phyloP scores from a whole-genome alignment of 2,329 filamentous ascomycete species.

The Tricladium varicosporioides region DNA sequence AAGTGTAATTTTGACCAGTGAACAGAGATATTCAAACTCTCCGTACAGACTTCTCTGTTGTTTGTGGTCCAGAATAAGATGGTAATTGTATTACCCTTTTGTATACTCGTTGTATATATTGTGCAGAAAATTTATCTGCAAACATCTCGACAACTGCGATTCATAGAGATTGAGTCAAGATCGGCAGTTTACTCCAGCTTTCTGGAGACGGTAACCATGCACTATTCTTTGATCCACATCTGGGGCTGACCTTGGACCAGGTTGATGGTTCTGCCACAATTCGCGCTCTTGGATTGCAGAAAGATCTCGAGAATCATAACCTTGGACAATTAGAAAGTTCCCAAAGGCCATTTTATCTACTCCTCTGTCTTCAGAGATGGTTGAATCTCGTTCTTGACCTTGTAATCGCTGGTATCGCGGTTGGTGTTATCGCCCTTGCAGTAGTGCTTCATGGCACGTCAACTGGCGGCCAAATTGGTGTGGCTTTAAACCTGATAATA shows the following conservation, averaged over 20 bases:
- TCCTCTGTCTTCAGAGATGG: constrained; percentile 56
- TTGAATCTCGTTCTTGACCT: constrained; percentile 44
- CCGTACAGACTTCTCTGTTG: not conserved
- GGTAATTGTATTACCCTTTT: not conserved
- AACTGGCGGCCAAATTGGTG: constrained; percentile 2
- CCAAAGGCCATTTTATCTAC: constrained; percentile 54
- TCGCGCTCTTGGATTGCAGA: not conserved
- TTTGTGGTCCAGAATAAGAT: not conserved
- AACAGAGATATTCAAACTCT: not conserved
- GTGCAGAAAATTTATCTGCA: constrained; percentile 1
- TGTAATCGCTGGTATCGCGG: not conserved
- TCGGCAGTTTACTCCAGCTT: not conserved
- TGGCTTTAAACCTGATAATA: constrained; percentile 42
- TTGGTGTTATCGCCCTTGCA: constrained; percentile 3
- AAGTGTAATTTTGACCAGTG: not conserved
- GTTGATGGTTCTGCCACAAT: not conserved
- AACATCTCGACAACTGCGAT: not conserved
- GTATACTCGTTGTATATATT: not conserved
- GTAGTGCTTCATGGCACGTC: not conserved
- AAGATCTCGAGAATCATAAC: constrained; percentile 42
- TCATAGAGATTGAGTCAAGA: not conserved
- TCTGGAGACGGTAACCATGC: not conserved
- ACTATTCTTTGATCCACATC: not conserved
- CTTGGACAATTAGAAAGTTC: constrained; percentile 49
- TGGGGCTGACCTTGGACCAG: not conserved